Conservation (phyloP, 305 asterid genomes). For the Fraxinus sp. region DNA sequence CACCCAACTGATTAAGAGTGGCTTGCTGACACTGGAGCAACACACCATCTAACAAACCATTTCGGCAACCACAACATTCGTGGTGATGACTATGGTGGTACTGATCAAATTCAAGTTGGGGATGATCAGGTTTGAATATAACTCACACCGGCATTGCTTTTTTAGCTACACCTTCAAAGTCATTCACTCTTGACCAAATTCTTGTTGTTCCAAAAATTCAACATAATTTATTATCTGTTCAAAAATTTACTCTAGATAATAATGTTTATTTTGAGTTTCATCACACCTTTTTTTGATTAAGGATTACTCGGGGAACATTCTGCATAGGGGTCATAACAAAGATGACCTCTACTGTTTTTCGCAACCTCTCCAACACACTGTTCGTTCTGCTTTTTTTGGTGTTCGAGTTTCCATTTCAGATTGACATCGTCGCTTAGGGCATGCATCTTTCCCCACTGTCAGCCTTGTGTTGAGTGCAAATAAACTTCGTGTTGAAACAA, state of each 20-base stretch:
- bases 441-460: too few relatives aligned
- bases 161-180: neutral
- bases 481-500: too few relatives aligned
- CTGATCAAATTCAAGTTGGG: neutral
- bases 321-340: neutral
- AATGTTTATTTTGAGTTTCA: neutral
- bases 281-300: neutral
- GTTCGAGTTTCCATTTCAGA: neutral
- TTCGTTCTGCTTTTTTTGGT: neutral
- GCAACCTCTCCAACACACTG: neutral
- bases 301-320: neutral
- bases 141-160: neutral
- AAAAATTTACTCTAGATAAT: too few relatives aligned
- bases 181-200: neutral
- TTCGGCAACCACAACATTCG: neutral
- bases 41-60: neutral
- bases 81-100: neutral
- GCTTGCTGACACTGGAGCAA: neutral
- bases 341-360: neutral
- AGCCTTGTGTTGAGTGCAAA: too few relatives aligned
- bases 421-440: too few relatives aligned
- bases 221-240: neutral
- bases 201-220: neutral
- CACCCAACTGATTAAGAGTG: neutral
- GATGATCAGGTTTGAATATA: neutral